phyloP scores from a whole-genome alignment of 2,329 filamentous ascomycete species.

The Apiospora koreana region DNA sequence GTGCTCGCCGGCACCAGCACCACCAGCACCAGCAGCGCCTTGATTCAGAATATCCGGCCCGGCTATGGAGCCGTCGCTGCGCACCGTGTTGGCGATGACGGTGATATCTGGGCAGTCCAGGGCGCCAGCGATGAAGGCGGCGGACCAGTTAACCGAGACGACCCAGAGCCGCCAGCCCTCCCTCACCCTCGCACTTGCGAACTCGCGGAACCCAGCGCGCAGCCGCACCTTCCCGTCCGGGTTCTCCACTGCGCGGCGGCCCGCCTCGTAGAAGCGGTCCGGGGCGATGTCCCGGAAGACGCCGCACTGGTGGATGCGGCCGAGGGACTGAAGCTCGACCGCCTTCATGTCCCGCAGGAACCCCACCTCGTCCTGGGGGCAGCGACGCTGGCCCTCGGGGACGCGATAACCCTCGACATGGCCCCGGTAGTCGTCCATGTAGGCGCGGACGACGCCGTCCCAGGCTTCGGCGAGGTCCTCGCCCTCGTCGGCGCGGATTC shows the following conservation, averaged over 20 bases:
- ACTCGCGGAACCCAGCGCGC: constrained; percentile 41
- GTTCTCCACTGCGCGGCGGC: constrained; percentile 34
- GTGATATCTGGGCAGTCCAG: constrained; percentile 34
- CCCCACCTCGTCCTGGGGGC: constrained; percentile 39
- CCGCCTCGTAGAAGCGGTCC: constrained; percentile 38
- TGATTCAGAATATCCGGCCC: constrained; percentile 37
- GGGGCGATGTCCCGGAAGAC: constrained; percentile 45
- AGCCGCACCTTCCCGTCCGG: constrained; percentile 34
- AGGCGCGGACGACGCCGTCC: constrained; percentile 46
- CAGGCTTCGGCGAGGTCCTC: constrained; percentile 41
- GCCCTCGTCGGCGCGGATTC: constrained; percentile 26
- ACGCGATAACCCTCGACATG: constrained; percentile 39
- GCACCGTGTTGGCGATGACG: constrained; percentile 48
- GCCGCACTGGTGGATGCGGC: constrained; percentile 41
- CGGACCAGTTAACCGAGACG: constrained; percentile 55
- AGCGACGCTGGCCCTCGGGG: constrained; percentile 32
- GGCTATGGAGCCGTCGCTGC: constrained; percentile 38
- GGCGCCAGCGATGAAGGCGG: constrained; percentile 47
- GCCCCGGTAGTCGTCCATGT: constrained; percentile 42
- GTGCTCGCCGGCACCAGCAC: constrained; percentile 25
- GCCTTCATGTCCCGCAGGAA: constrained; percentile 45
- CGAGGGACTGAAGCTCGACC: constrained; percentile 49
- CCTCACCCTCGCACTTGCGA: constrained; percentile 20
- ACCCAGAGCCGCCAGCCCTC: constrained; percentile 43
- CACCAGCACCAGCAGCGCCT: constrained; percentile 22